Conservation (phyloP, 805 yeast species). For the Yarrowia sp. region DNA sequence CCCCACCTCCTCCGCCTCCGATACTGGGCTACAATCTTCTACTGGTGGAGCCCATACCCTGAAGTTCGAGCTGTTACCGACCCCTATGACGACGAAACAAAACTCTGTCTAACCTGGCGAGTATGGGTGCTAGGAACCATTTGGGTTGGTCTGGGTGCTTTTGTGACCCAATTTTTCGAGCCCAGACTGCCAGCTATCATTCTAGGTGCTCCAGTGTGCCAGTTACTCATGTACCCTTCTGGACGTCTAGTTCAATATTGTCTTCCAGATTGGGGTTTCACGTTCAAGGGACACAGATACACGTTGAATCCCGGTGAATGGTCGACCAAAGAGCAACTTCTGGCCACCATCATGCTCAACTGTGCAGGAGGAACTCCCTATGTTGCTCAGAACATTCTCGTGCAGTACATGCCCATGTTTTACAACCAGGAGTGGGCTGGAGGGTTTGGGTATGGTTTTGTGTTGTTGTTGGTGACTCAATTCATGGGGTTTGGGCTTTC, state of each 20-base stretch:
- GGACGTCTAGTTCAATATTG: neutral
- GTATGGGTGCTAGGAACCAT: neutral
- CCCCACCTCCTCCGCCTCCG: neutral
- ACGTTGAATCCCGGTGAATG: neutral
- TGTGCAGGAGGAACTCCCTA: neutral
- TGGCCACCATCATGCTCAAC: constrained; percentile 4
- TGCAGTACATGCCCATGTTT: constrained; percentile 1
- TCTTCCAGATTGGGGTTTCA: constrained; percentile 4
- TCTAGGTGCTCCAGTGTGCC: neutral
- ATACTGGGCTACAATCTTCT: neutral
- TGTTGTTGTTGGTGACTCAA: neutral
- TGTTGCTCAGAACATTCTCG: neutral
- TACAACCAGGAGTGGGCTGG: constrained; percentile 16
- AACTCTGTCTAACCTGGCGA: neutral
- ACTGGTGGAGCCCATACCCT: constrained; percentile 4
- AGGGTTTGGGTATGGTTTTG: neutral
- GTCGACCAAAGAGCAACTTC: constrained; percentile 4
- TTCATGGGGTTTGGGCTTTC: constrained; percentile 9
- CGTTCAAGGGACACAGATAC: neutral
- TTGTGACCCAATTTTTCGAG: constrained; percentile 5
- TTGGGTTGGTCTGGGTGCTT: constrained; percentile 1
- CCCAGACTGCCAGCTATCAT: neutral
- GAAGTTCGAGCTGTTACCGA: constrained; percentile 1
- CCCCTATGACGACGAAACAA: neutral
- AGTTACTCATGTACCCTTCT: neutral